A percentile compares a stretch with the other conserved stretches of the same genome.
Evolutionary conservation across 495 filamentous ascomycete genomes (phyloP).

Genomic region (Talaromyces trachyspermus): DNA sequence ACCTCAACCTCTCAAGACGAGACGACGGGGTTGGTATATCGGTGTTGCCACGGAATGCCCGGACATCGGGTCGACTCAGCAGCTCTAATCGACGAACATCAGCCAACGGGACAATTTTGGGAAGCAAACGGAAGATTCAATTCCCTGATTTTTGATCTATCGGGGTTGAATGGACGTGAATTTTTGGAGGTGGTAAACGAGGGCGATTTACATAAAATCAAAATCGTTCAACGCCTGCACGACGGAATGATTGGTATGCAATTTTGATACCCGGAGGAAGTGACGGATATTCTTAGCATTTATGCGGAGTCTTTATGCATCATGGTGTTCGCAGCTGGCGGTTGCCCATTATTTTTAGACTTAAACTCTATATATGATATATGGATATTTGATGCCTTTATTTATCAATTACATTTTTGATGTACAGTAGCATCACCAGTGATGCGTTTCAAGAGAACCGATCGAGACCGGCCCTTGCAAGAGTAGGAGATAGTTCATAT

Average conservation of each 20-base stretch:
- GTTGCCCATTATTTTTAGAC: background rate
- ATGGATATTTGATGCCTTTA: background rate
- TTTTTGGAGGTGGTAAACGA: conserved; percentile 62
- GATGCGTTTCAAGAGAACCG: no score
- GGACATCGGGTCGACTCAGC: conserved; percentile 44
- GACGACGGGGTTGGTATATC: conserved; percentile 44
- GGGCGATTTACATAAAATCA: conserved; percentile 56
- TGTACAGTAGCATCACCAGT: no score
- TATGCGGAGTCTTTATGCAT: conserved; percentile 29
- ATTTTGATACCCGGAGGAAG: conserved; percentile 20
- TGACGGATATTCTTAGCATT: conserved; percentile 32
- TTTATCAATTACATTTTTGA: no score
- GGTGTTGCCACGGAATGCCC: conserved; percentile 42
- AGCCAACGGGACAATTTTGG: conserved; percentile 37
- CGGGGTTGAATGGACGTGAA: conserved; percentile 58
- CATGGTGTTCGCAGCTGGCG: conserved; percentile 3
- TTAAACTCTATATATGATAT: background rate
- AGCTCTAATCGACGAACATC: conserved; percentile 35
- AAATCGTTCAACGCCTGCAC: conserved; percentile 22
- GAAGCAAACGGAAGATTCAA: conserved; percentile 71
- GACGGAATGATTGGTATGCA: conserved; percentile 27
- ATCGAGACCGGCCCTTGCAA: no score
- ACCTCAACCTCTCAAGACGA: conserved; percentile 23
- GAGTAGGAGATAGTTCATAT: background rate
- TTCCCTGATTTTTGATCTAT: conserved; percentile 79